Base-by-base conservation (phyloP, 2,329 filamentous ascomycete genomes). In the Neoarthrinium moseri region DNA sequence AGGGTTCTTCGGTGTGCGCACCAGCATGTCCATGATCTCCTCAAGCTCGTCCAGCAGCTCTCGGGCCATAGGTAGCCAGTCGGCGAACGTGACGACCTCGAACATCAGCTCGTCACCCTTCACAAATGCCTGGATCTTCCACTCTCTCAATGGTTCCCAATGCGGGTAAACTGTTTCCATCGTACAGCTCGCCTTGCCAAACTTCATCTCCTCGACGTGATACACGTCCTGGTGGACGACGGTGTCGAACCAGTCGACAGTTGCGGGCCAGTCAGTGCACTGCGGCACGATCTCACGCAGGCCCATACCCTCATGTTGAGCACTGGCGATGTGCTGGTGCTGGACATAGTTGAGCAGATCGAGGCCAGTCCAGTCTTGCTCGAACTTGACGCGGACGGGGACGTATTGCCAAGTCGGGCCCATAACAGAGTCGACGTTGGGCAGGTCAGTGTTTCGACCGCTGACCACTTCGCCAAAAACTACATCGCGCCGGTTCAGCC, bases 401-500 rank as follows among this genome's bases (percentile, higher is more conserved):
- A 84, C 73, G 56, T 86, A 83, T 54, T 87, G 83, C 72, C 83
- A 83, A 50, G 81, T 84, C 1, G 84, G 84, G 0, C 84, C 84
- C 36, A 80, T 72, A 37, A 85, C 78, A 43, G 68, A 68, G 49
- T 83, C 78, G 17, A 77, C 74, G 32, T 71, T 71, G 13, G 74
- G 67, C 1, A 83, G 68, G 46, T 77, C 77, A 15, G 79, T 74
- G 57, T 81, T 83, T 37, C 84, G 77, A 0, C 84, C 84, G 48
- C 75, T 83, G 33, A 84, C 81, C 1, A 86, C 83, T 53, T 84
- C 79, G 22, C 83, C 83, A 51, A 87, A 87, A 7, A 81, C 73
- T 29, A 87, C 77, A 56, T 87, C 83, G 2, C 68, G 68, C 13
- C 68, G 61, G 2, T 61, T 59, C 1, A 78, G 71, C 10, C 78